Evolutionary conservation across 2,329 filamentous ascomycete species (phyloP), one percentile per base, ranked within the genome.

Genomic region (Alternaria conjuncta): DNA sequence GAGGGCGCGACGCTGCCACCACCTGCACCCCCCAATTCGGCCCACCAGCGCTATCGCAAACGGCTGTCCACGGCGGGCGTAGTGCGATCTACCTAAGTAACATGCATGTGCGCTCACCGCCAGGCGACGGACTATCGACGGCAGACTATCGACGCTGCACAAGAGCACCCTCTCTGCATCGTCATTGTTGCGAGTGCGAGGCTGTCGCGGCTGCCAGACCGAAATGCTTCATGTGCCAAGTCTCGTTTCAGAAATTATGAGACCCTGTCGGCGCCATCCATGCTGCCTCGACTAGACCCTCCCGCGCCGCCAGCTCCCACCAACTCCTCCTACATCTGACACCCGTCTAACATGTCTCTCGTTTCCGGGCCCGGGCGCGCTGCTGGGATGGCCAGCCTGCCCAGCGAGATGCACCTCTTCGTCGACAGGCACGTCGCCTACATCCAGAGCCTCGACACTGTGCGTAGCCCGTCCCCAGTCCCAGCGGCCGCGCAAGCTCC

Each of bases 361-460:
- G 86, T 86, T 63, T 86, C 87, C 55, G 87, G 87, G 23, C 87
- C 87, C 50, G 87, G 87, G 60, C 82, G 85, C 65, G 87, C 80
- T 43, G 66, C 80, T 44, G 68, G 64, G 61, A 60, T 56, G 80
- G 85, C 68, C 50, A 57, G 73, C 64, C 75, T 82, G 65, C 82
- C 84, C 18, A 75, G 81, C 61, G 83, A 86, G 68, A 81, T 86
- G 67, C 80, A 83, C 53, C 83, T 90, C 60, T 85, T 83, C 65
- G 80, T 85, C 55, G 84, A 89, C 69, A 88, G 88, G 78, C 96
- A 99, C 80, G 93, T 98, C 74, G 89, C 89, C 78, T 99, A 98
- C 80, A 93, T 99, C 71, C 93, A 97, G 82, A 93, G 91, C 75
- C 86, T 99, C 71, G 94, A 99, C 81, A 94, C 91, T 70, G 89